A percentile compares a stretch with the other conserved stretches of the same genome.
These are phyloP conservation scores for Penicillium sp. DNA, from an alignment of 2,329 filamentous ascomycete species.

Conservation along the genomic window DNA sequence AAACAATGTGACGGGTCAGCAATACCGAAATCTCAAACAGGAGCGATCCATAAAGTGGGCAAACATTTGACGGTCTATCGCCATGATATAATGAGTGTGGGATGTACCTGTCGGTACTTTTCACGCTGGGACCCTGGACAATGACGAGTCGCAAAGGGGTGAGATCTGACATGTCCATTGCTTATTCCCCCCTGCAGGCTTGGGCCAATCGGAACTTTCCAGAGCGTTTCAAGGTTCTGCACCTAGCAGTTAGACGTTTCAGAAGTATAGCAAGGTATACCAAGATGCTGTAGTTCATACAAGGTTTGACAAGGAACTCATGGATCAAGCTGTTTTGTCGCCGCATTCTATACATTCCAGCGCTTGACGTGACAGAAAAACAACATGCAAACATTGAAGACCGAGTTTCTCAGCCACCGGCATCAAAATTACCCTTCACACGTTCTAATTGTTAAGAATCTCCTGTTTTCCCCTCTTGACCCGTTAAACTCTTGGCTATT, in stretches of 20 bases:
- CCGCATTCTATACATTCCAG: neutral
- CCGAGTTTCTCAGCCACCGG: neutral
- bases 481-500: neutral
- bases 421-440: neutral
- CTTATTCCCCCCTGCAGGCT: neutral
- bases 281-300: neutral
- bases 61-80: neutral
- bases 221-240: neutral
- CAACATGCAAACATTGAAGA: neutral
- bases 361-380: neutral
- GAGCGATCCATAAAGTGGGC: neutral
- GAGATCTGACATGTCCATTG: neutral
- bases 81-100: neutral
- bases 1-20: no score
- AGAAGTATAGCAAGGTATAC: neutral
- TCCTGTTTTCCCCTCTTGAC: neutral
- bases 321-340: neutral
- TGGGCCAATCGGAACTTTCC: neutral
- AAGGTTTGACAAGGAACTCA: neutral
- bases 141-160: neutral
- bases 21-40: no score
- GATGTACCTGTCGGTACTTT: no score
- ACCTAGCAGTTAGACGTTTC: neutral
- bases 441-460: neutral
- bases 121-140: neutral